These are phyloP conservation scores for Lignosus rhinocerotis DNA, from an alignment of 1,284 basidiomycete genomes.

Conservation along the genomic window DNA sequence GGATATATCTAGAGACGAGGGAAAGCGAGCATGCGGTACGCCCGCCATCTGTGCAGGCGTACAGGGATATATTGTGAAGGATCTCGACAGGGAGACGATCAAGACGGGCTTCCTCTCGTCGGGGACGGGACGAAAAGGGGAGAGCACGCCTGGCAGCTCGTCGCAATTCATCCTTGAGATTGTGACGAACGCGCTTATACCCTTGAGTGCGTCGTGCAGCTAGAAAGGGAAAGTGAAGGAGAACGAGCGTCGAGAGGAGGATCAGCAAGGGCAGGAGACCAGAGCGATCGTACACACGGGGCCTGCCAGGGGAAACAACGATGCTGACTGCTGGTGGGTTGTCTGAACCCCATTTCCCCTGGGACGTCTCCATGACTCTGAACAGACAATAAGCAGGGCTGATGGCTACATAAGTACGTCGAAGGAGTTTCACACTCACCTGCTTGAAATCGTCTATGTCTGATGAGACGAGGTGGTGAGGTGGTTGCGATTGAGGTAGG, in stretches of 20 bases:
- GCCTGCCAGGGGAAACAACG: too few relatives aligned
- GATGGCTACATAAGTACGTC: too few relatives aligned
- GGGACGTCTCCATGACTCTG: too few relatives aligned
- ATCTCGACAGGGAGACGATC: not conserved
- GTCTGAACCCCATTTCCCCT: too few relatives aligned
- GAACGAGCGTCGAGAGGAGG: not conserved
- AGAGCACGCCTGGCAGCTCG: not conserved
- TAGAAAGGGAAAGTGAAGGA: not conserved
- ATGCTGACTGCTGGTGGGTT: too few relatives aligned
- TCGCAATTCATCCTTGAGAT: not conserved
- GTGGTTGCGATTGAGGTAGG: too few relatives aligned
- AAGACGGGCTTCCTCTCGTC: not conserved
- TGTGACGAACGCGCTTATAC: not conserved
- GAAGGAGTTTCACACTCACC: too few relatives aligned
- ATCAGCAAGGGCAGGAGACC: not conserved
- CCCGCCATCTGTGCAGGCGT: slow-evolving; percentile 5
- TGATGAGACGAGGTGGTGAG: too few relatives aligned
- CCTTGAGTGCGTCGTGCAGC: not conserved
- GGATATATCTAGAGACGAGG: slow-evolving; percentile 1
- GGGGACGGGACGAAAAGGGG: not conserved
- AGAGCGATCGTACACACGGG: not conserved
- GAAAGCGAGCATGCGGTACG: slow-evolving; percentile 3
- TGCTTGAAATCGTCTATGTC: too few relatives aligned
- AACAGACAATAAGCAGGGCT: too few relatives aligned
- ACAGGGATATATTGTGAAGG: not conserved